Evolutionary conservation across 1,139 yeast genomes (phyloP).

Genomic region (Casaregolazyma suthepensis): DNA sequence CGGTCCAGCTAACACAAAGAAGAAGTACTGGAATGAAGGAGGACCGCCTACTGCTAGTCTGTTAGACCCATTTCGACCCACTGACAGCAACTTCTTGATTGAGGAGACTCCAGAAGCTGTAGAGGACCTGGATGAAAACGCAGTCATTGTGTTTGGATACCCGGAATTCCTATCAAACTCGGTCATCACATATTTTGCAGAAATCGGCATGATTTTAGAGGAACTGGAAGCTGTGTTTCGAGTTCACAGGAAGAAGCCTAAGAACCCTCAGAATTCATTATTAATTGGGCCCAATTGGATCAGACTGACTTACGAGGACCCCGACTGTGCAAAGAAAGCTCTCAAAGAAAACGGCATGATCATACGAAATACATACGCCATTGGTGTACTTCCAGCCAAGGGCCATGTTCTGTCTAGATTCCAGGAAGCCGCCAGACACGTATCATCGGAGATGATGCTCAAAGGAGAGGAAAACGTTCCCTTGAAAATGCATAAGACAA

Average conservation of each 20-base stretch:
- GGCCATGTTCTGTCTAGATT: constrained; percentile 1
- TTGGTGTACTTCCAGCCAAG: constrained; percentile 6
- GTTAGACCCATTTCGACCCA: background rate
- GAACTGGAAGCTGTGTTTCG: constrained; percentile 43
- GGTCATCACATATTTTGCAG: constrained; percentile 68
- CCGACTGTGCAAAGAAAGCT: constrained; percentile 75
- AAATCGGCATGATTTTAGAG: constrained; percentile 76
- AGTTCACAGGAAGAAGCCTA: constrained; percentile 13
- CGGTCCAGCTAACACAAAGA: background rate
- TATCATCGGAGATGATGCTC: background rate
- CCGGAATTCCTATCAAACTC: constrained; percentile 66
- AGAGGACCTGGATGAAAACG: background rate
- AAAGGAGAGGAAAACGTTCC: constrained; percentile 14
- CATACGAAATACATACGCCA: constrained; percentile 49
- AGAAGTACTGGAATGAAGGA: background rate
- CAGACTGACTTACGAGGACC: constrained; percentile 72
- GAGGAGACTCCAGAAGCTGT: background rate
- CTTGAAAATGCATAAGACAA: background rate
- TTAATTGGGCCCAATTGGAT: constrained; percentile 87
- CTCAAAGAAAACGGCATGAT: constrained; percentile 73
- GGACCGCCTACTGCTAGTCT: background rate
- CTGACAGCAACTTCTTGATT: background rate
- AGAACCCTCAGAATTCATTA: constrained; percentile 52
- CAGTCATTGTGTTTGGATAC: constrained; percentile 84
- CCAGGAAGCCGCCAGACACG: constrained; percentile 5